Percentiles rank a stretch among this genome's conserved stretches.
phyloP scores from a whole-genome alignment of 1,139 yeast species.

The Casaregolazyma suthepensis region DNA sequence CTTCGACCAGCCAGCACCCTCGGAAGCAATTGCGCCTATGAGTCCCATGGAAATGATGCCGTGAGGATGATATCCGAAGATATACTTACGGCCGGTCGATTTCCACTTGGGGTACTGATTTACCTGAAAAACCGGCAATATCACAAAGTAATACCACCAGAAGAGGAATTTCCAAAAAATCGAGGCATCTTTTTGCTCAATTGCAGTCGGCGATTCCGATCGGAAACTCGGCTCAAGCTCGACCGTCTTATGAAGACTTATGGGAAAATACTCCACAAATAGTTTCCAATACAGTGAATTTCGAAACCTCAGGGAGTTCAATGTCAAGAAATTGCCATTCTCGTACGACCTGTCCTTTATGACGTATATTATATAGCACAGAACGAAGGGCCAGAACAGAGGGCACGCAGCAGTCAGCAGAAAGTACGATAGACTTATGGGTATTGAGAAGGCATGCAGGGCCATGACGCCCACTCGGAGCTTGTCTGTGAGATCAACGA shows the following conservation, averaged over 20 bases:
- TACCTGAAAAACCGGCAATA: constrained; percentile 10
- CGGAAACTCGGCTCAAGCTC: constrained; percentile 69
- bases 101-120: constrained; percentile 12
- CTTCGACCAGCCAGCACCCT: constrained; percentile 62
- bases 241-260: constrained; percentile 61
- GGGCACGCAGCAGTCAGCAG: constrained; percentile 60
- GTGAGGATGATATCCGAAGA: constrained; percentile 95
- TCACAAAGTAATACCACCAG: constrained; percentile 24
- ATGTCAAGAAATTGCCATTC: constrained; percentile 59
- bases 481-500: neutral
- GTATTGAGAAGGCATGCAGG: constrained; percentile 73
- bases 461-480: constrained; percentile 42
- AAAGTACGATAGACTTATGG: constrained; percentile 49
- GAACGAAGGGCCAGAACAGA: constrained; percentile 57
- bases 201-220: neutral
- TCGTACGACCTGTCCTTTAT: constrained; percentile 57
- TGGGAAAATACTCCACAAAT: constrained; percentile 77
- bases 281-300: constrained; percentile 60
- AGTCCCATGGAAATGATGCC: constrained; percentile 94
- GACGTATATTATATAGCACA: constrained; percentile 46
- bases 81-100: constrained; percentile 45
- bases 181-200: constrained; percentile 10
- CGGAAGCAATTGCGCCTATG: constrained; percentile 79
- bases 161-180: constrained; percentile 21
- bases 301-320: constrained; percentile 56